Evolutionary conservation across 805 yeast genomes (phyloP).

Genomic region (Candida sonorensis): DNA sequence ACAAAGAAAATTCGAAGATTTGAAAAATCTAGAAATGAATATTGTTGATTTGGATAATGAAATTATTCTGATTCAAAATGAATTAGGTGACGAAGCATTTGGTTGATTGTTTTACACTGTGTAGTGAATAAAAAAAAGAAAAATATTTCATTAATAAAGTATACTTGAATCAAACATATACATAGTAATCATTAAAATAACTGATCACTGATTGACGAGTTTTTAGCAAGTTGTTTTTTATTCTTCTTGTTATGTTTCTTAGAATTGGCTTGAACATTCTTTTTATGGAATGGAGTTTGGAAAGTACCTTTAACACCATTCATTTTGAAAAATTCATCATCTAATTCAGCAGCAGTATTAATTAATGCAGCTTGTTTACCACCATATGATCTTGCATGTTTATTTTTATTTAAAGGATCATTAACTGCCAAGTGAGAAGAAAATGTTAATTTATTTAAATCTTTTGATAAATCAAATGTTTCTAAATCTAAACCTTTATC

Average conservation of each 20-base stretch:
- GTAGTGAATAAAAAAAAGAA: background rate
- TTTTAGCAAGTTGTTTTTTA: slow-evolving; percentile 16
- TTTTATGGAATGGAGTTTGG: slow-evolving; percentile 67
- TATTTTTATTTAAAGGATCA: slow-evolving; percentile 36
- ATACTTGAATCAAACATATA: background rate
- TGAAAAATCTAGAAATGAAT: slow-evolving; percentile 52
- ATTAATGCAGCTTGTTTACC: slow-evolving; percentile 76
- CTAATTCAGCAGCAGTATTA: slow-evolving; percentile 77
- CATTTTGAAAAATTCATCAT: slow-evolving; percentile 77
- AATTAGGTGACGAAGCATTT: slow-evolving; percentile 50
- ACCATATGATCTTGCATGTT: slow-evolving; percentile 50
- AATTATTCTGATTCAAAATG: slow-evolving; percentile 36
- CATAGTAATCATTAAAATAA: slow-evolving; percentile 1
- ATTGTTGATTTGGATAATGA: slow-evolving; percentile 48
- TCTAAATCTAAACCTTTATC: slow-evolving; percentile 44
- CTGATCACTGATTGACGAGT: slow-evolving; percentile 5
- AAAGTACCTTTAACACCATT: slow-evolving; percentile 55
- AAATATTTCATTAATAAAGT: background rate
- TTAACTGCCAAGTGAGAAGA: slow-evolving; percentile 64
- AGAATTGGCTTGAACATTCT: slow-evolving; percentile 49
- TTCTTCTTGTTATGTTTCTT: slow-evolving; percentile 66
- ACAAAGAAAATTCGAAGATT: slow-evolving; percentile 72
- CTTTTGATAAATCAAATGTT: slow-evolving; percentile 59
- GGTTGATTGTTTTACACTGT: too few species aligned
- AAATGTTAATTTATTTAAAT: slow-evolving; percentile 67